A percentile compares a stretch with the other conserved stretches of the same genome.
Conservation (phyloP, 352 stramenopile species). For the Pythium monospermum region DNA sequence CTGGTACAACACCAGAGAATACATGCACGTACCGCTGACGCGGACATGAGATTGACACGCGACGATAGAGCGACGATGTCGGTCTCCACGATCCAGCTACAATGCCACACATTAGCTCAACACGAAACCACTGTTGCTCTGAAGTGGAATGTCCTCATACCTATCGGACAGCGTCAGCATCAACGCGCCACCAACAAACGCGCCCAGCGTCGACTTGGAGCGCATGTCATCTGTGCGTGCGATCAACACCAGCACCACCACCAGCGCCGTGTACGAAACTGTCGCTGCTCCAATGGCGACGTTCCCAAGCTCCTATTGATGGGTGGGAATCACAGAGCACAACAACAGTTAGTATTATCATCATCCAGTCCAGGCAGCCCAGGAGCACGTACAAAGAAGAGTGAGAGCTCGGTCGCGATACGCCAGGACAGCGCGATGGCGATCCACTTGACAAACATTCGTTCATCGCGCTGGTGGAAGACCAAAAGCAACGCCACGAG, state of each 20-base stretch:
- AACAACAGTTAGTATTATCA: background rate
- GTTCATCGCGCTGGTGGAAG: slow-evolving; percentile 69
- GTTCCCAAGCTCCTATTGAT: slow-evolving; percentile 33
- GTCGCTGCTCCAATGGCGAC: slow-evolving; percentile 31
- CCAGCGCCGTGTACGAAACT: slow-evolving; percentile 54
- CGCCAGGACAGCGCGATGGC: slow-evolving; percentile 78
- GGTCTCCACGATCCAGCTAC: slow-evolving; percentile 35
- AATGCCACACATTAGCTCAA: too few relatives aligned
- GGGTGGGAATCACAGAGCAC: background rate
- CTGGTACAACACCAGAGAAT: background rate
- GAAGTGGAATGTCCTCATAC: too few relatives aligned
- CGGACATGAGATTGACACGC: slow-evolving; percentile 72
- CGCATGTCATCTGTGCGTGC: slow-evolving; percentile 43
- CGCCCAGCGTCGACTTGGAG: slow-evolving; percentile 50
- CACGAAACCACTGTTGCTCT: too few relatives aligned
- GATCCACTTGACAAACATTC: slow-evolving; percentile 73
- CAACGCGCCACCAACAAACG: slow-evolving; percentile 32
- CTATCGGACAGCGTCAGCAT: slow-evolving; percentile 70
- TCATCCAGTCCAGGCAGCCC: slow-evolving; percentile 7
- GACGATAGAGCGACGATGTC: slow-evolving; percentile 47
- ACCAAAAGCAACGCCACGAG: slow-evolving; percentile 63
- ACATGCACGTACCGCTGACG: slow-evolving; percentile 45
- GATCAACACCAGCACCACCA: slow-evolving; percentile 41
- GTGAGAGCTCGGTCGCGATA: slow-evolving; percentile 55
- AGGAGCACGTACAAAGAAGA: slow-evolving; percentile 55